Percentiles rank a stretch among this genome's conserved stretches.
These are phyloP conservation scores for Penicillium sp. DNA, from an alignment of 2,329 filamentous ascomycete species.

Conservation along the genomic window DNA sequence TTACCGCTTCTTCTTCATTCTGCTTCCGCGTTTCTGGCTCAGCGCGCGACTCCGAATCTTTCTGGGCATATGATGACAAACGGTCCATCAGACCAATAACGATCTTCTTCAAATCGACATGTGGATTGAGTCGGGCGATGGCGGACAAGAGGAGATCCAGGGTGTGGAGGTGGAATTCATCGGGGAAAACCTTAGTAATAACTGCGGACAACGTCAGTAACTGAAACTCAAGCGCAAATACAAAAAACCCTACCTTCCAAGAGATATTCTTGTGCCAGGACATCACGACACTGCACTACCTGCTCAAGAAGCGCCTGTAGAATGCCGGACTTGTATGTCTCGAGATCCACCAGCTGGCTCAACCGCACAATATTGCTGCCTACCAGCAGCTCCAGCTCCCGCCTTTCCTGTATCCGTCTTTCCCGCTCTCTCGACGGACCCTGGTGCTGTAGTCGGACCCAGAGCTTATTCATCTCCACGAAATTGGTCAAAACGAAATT, in stretches of 20 bases:
- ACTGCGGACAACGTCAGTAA: conserved; percentile 52
- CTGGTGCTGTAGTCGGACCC: conserved; percentile 96
- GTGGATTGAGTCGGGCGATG: conserved; percentile 87
- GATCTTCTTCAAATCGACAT: conserved; percentile 97
- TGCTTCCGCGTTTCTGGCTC: conserved; percentile 72
- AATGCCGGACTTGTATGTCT: conserved; percentile 89
- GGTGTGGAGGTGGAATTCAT: conserved; percentile 96
- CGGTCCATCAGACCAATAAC: conserved; percentile 98
- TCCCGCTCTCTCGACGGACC: conserved; percentile 94
- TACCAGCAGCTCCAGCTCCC: conserved; percentile 91
- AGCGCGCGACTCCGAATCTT: conserved; percentile 71
- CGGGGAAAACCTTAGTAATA: conserved; percentile 97
- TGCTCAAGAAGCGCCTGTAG: conserved; percentile 87
- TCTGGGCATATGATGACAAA: conserved; percentile 87
- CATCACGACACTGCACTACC: conserved; percentile 95
- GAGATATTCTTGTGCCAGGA: conserved; percentile 94
- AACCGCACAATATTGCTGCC: conserved; percentile 94
- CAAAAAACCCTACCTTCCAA: conserved; percentile 62
- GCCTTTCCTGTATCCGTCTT: conserved; percentile 86
- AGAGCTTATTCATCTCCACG: conserved; percentile 99
- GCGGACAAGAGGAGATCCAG: conserved; percentile 92
- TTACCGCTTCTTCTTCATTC: conserved; percentile 79
- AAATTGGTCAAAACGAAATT: conserved; percentile 98
- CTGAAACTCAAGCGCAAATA: conserved; percentile 12
- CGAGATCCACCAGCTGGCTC: conserved; percentile 92